These are phyloP conservation scores for Euphorbia lathyris DNA, from an alignment of 345 rosid species.

Conservation along the genomic window DNA sequence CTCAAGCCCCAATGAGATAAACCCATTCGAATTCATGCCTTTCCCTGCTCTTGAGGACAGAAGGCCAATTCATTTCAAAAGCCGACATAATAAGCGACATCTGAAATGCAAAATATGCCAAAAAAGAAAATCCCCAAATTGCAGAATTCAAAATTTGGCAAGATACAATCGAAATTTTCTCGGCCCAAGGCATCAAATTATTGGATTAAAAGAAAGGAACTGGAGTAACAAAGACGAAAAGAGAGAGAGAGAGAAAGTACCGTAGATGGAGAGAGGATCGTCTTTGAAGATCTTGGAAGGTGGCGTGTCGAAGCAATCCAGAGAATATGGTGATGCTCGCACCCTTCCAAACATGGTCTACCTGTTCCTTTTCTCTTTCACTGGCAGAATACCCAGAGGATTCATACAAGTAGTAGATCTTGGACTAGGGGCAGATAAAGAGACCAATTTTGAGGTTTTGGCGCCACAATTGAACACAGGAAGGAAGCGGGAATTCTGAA, in stretches of 20 bases:
- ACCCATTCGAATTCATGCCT: too few relatives aligned
- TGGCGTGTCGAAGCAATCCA: conserved; percentile 51
- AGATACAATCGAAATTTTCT: background rate
- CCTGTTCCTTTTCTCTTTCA: background rate
- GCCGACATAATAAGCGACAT: background rate
- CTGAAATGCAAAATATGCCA: background rate
- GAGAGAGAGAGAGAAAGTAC: conserved; percentile 28
- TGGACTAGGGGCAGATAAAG: background rate
- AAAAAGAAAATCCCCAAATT: background rate
- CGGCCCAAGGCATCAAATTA: background rate
- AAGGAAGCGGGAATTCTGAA: background rate
- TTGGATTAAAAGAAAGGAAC: background rate
- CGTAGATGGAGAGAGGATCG: conserved; percentile 84
- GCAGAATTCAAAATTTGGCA: background rate
- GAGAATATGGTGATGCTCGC: conserved; percentile 56
- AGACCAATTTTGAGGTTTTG: background rate
- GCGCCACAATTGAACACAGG: conserved; percentile 17
- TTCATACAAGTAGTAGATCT: background rate
- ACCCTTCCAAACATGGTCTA: conserved; percentile 70
- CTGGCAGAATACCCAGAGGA: too few relatives aligned
- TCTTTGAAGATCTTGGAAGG: conserved; percentile 71
- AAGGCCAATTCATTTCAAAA: background rate
- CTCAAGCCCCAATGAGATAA: background rate
- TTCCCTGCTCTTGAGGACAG: too few relatives aligned
- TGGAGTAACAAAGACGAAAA: too few relatives aligned